These are phyloP conservation scores for Sphaerulina musiva DNA, from an alignment of 2,329 filamentous ascomycete genomes.

Conservation along the genomic window DNA sequence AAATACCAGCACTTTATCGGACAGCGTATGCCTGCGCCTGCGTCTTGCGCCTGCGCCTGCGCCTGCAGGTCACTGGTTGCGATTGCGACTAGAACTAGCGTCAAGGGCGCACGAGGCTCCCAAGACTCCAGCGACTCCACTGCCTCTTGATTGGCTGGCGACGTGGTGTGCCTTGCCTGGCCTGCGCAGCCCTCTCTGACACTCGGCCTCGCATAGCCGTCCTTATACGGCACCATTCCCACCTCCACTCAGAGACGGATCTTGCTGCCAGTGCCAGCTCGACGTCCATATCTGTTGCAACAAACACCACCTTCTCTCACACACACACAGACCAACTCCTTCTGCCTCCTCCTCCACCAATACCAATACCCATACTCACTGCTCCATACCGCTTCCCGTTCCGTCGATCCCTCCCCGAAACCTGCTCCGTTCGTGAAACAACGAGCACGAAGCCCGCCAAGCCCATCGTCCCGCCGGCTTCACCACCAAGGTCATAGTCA, in stretches of 20 bases:
- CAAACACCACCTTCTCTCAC: not conserved
- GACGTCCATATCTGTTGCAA: not conserved
- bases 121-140: constrained; percentile 5
- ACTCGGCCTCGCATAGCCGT: not conserved
- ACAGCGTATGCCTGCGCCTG: too few species aligned
- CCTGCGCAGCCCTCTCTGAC: constrained; percentile 4
- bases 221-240: constrained; percentile 9
- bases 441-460: constrained; percentile 1
- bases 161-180: constrained; percentile 5
- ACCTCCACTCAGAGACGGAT: too few species aligned
- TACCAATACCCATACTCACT: not conserved
- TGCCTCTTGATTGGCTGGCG: constrained; percentile 6
- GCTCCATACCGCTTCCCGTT: too few species aligned
- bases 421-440: constrained; percentile 3
- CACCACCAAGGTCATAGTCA: constrained; percentile 6
- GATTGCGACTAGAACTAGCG: constrained; percentile 4
- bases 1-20: constrained; percentile 4
- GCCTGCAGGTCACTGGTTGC: not conserved
- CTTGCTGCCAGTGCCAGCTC: not conserved
- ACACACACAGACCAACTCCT: too few species aligned
- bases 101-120: constrained; percentile 10
- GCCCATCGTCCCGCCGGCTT: not conserved
- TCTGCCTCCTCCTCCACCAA: constrained; percentile 13
- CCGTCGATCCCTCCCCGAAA: not conserved
- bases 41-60: too few species aligned